These are phyloP conservation scores for Annona cherimola DNA, from an alignment of 164 flowering plant species.

Conservation along the genomic window DNA sequence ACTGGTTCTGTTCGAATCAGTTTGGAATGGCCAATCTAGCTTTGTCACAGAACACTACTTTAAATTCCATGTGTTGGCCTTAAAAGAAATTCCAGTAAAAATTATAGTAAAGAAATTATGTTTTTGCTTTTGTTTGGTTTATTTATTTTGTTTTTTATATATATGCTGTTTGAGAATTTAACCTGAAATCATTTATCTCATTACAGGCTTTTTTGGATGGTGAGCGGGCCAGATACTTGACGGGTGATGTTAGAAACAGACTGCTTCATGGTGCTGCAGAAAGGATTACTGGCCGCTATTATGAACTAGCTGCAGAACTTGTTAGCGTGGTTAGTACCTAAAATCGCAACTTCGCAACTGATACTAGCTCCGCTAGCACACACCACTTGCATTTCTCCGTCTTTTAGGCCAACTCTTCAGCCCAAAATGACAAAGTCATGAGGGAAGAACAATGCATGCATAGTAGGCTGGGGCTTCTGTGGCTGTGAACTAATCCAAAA, in stretches of 20 bases:
- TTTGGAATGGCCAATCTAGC: neutral
- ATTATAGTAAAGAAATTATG: too few species aligned
- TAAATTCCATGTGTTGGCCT: too few species aligned
- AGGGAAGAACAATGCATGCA: neutral
- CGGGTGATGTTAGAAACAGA: slow-evolving; percentile 38
- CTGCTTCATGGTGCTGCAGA: slow-evolving; percentile 57
- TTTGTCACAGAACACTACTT: too few species aligned
- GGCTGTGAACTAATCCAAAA: too few species aligned
- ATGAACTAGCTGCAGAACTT: slow-evolving; percentile 68
- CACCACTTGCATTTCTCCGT: neutral
- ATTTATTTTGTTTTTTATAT: neutral
- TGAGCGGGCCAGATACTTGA: slow-evolving; percentile 60
- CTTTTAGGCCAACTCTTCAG: neutral
- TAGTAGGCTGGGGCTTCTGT: too few species aligned
- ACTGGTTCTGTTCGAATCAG: neutral
- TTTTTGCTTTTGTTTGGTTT: neutral
- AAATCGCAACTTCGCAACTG: neutral
- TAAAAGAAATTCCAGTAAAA: too few species aligned
- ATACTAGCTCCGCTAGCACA: neutral
- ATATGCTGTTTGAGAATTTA: neutral
- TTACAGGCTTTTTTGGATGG: slow-evolving; percentile 71
- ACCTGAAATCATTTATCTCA: neutral
- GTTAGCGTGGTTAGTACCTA: slow-evolving; percentile 64
- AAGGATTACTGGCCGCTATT: slow-evolving; percentile 65
- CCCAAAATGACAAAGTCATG: neutral